These are phyloP conservation scores for Elsinoe batatas DNA, from an alignment of 2,329 filamentous ascomycete species.

Conservation along the genomic window DNA sequence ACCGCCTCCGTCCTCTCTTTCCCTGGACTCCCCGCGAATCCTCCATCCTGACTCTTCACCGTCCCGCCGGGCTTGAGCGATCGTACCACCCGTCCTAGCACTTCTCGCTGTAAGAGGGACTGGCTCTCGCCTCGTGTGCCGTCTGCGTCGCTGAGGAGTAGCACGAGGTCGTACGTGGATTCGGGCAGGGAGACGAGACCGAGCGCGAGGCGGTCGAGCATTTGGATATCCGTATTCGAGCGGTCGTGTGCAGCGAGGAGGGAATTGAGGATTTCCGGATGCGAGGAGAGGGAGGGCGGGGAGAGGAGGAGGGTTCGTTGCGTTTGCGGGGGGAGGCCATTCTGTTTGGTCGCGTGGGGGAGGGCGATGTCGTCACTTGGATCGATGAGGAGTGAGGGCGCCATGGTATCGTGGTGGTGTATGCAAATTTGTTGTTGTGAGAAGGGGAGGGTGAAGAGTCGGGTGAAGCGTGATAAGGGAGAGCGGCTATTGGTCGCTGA, in stretches of 20 bases:
- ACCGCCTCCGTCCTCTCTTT: slow-evolving; percentile 67
- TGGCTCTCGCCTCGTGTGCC: slow-evolving; percentile 55
- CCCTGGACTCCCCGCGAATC: slow-evolving; percentile 37
- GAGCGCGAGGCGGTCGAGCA: slow-evolving; percentile 85
- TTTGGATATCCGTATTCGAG: slow-evolving; percentile 76
- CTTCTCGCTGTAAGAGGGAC: slow-evolving; percentile 54
- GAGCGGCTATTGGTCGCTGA: not conserved
- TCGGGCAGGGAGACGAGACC: slow-evolving; percentile 69
- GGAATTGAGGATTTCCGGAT: slow-evolving; percentile 65
- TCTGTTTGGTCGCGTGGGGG: slow-evolving; percentile 16
- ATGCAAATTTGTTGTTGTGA: not conserved
- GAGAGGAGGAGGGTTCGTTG: slow-evolving; percentile 71
- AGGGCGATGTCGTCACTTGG: slow-evolving; percentile 28
- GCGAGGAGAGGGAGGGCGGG: slow-evolving; percentile 78
- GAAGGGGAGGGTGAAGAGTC: not conserved
- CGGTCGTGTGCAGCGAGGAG: slow-evolving; percentile 67
- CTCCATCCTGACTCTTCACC: slow-evolving; percentile 59
- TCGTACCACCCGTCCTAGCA: slow-evolving; percentile 59
- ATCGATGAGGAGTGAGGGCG: slow-evolving; percentile 31
- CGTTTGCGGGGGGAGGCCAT: slow-evolving; percentile 22
- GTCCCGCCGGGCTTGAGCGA: slow-evolving; percentile 61
- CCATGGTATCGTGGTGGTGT: slow-evolving; percentile 22
- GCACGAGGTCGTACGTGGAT: slow-evolving; percentile 70
- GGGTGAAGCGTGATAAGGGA: not conserved
- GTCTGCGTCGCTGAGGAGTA: slow-evolving; percentile 72